Evolutionary conservation across 306 rosid genomes (phyloP).

Genomic region (Abrus precatorius): DNA sequence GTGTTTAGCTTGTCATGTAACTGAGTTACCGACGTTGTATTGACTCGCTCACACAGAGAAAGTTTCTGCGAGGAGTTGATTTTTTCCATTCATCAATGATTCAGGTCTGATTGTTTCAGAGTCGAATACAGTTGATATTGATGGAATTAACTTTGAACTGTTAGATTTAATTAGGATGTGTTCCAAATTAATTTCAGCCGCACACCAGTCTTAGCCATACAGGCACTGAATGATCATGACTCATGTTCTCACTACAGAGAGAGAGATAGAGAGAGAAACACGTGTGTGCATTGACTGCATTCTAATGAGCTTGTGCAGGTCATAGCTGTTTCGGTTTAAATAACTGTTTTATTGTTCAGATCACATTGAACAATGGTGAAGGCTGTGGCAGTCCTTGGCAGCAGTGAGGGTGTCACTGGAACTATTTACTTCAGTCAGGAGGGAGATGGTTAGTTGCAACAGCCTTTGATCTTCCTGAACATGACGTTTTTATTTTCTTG

Average conservation of each 20-base stretch:
- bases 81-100: too few species aligned
- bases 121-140: too few species aligned
- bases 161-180: too few species aligned
- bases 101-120: too few species aligned
- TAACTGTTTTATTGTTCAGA: constrained; percentile 60
- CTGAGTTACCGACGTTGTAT: not conserved
- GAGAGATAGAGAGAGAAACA: too few species aligned
- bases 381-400: constrained; percentile 89
- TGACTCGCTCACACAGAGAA: too few species aligned
- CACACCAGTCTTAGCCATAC: too few species aligned
- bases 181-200: too few species aligned
- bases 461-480: too few species aligned
- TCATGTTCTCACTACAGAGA: not conserved
- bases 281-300: not conserved
- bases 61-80: too few species aligned
- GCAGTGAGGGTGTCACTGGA: constrained; percentile 74
- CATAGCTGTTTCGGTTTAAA: constrained; percentile 38
- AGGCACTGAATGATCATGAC: too few species aligned
- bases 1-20: not conserved
- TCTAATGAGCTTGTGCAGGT: not conserved
- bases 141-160: too few species aligned
- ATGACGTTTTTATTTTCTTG: not conserved
- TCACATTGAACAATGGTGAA: constrained; percentile 88
- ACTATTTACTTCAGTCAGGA: constrained; percentile 76
- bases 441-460: constrained; percentile 67